A percentile compares a stretch with the other conserved stretches of the same genome.
These are phyloP conservation scores for Podaxis sp. DNA, from an alignment of 768 basidiomycete species.

Conservation along the genomic window DNA sequence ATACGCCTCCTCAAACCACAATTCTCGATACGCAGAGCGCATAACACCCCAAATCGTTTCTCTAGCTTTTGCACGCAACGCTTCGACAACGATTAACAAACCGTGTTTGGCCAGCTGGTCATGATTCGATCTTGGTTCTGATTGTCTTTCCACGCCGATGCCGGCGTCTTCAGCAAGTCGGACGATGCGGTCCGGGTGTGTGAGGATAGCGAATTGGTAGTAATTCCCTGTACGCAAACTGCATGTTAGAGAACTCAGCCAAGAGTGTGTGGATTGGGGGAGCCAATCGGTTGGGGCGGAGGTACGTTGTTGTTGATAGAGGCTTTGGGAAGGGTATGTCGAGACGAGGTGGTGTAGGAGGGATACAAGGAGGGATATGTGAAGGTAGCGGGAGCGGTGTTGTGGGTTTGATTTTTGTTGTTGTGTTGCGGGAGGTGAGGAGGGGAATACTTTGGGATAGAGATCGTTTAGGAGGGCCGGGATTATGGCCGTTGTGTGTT, in stretches of 20 bases:
- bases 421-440: background rate
- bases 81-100: constrained; percentile 42
- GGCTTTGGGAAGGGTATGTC: constrained; percentile 64
- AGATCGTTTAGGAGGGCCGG: constrained; percentile 56
- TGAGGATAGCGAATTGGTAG: constrained; percentile 47
- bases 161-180: constrained; percentile 21
- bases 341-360: constrained; percentile 58
- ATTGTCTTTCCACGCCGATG: no score
- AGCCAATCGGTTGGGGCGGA: constrained; percentile 42
- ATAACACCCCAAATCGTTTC: constrained; percentile 59
- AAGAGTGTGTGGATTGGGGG: constrained; percentile 37
- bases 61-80: constrained; percentile 50
- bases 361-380: constrained; percentile 39
- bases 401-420: background rate
- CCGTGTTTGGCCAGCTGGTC: constrained; percentile 36
- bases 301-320: constrained; percentile 47
- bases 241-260: constrained; percentile 54
- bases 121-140: background rate
- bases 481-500: constrained; percentile 62
- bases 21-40: constrained; percentile 63
- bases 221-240: constrained; percentile 58
- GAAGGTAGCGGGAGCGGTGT: constrained; percentile 23
- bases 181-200: constrained; percentile 27
- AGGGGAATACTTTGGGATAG: constrained; percentile 31
- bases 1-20: constrained; percentile 40